These are phyloP conservation scores for Lavandula angustifolia DNA, from an alignment of 257 asterid genomes.

Conservation along the genomic window DNA sequence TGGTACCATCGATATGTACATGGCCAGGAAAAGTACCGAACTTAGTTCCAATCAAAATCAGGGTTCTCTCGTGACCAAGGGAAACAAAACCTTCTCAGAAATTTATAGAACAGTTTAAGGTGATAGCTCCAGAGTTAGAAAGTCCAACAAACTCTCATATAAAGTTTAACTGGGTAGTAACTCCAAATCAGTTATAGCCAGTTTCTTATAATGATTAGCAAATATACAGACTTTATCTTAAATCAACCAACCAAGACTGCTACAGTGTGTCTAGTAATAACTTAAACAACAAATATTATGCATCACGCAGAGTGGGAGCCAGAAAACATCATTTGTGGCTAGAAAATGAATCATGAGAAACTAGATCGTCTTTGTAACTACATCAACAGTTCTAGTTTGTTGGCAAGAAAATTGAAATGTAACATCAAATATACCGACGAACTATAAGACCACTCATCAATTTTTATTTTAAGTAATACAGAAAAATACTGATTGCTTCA, in stretches of 20 bases:
- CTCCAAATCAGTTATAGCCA: slow-evolving; percentile 15
- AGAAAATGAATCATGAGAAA: slow-evolving; percentile 23
- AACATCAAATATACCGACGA: slow-evolving; percentile 8
- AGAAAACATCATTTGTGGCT: slow-evolving; percentile 9
- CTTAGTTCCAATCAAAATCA: too few species aligned
- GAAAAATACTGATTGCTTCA: slow-evolving; percentile 14
- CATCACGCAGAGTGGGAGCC: slow-evolving; percentile 9
- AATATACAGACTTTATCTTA: background rate
- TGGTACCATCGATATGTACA: too few species aligned
- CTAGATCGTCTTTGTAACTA: slow-evolving; percentile 12
- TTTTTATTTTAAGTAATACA: slow-evolving; percentile 7
- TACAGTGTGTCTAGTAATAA: background rate
- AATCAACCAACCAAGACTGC: background rate
- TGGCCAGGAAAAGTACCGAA: too few species aligned
- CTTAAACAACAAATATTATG: background rate
- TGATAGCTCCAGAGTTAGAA: background rate
- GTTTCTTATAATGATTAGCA: background rate
- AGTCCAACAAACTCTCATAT: background rate
- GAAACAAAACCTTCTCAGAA: slow-evolving; percentile 13
- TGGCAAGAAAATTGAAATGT: slow-evolving; percentile 6
- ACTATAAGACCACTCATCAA: slow-evolving; percentile 8
- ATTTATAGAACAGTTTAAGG: background rate
- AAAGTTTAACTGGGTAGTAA: slow-evolving; percentile 14
- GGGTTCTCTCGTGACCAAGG: slow-evolving; percentile 14
- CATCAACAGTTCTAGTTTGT: slow-evolving; percentile 23